phyloP scores from a whole-genome alignment of 2,329 filamentous ascomycete species.

The Penicillium sp. region DNA sequence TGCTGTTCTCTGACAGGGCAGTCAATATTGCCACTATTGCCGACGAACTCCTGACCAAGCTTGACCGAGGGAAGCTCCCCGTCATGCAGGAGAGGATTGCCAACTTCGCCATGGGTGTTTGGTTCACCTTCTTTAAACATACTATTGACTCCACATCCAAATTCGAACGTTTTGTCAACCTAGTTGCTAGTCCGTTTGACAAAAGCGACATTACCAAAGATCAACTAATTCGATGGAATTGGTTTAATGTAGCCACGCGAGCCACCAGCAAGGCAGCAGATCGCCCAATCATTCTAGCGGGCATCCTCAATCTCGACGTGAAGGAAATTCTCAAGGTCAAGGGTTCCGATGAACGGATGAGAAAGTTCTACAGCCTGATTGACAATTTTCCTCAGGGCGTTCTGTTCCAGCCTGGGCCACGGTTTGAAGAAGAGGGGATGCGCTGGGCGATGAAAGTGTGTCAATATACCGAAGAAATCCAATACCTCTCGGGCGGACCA shows the following conservation, averaged over 20 bases:
- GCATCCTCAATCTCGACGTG: constrained; percentile 8
- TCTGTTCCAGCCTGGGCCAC: constrained; percentile 8
- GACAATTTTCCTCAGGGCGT: background rate
- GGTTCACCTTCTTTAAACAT: background rate
- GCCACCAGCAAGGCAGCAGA: constrained; percentile 11
- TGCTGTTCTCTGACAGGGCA: constrained; percentile 37
- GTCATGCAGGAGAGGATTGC: background rate
- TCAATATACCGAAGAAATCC: constrained; percentile 2
- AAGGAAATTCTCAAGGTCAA: background rate
- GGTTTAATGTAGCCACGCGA: constrained; percentile 15
- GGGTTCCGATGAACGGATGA: background rate
- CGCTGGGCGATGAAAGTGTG: constrained; percentile 16
- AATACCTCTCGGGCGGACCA: background rate
- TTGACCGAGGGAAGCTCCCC: constrained; percentile 6
- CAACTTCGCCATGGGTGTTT: background rate
- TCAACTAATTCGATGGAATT: constrained; percentile 1
- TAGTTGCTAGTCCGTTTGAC: background rate
- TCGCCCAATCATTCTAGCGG: constrained; percentile 12
- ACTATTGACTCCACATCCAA: background rate
- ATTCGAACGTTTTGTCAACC: background rate
- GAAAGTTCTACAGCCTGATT: background rate
- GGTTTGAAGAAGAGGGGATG: constrained; percentile 15
- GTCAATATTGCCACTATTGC: constrained; percentile 19
- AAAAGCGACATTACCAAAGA: background rate
- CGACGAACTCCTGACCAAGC: constrained; percentile 11